A percentile compares a stretch with the other conserved stretches of the same genome.
These are phyloP conservation scores for Thalassiosira livingstoniorum DNA, from an alignment of 352 stramenopile genomes.

Conservation along the genomic window DNA sequence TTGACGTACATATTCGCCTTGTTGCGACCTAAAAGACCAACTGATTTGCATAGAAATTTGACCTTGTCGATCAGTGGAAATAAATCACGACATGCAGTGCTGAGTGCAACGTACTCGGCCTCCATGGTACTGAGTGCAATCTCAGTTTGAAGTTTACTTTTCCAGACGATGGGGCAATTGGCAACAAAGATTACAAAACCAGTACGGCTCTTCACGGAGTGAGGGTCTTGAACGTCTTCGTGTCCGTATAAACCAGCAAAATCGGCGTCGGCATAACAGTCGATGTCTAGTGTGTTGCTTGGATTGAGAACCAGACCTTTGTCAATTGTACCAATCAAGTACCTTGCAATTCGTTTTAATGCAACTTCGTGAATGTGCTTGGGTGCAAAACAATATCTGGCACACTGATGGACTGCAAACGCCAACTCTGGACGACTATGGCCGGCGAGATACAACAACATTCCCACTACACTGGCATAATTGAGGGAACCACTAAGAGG, in stretches of 20 bases:
- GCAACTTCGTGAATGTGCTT: not conserved
- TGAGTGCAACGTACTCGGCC: constrained; percentile 37
- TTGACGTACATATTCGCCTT: not conserved
- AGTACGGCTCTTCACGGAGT: constrained; percentile 46
- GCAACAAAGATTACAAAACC: constrained; percentile 44
- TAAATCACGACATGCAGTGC: constrained; percentile 14
- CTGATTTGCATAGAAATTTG: not conserved
- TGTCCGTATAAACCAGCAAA: not conserved
- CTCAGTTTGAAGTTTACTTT: constrained; percentile 30
- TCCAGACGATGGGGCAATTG: constrained; percentile 14
- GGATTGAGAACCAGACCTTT: not conserved
- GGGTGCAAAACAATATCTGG: constrained; percentile 29
- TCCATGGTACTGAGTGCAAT: constrained; percentile 37
- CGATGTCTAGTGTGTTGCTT: not conserved
- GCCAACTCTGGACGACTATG: not conserved
- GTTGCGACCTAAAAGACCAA: not conserved
- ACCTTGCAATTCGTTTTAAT: not conserved
- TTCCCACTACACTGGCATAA: constrained; percentile 43
- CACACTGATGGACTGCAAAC: constrained; percentile 49
- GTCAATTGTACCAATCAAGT: not conserved
- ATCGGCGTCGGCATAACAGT: constrained; percentile 38
- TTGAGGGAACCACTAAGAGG: constrained; percentile 7
- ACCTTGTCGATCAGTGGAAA: constrained; percentile 14
- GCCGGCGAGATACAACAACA: not conserved
- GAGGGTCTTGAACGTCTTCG: constrained; percentile 31